Conservation (phyloP, 305 asterid genomes). For the Caryopteris hybrid region DNA sequence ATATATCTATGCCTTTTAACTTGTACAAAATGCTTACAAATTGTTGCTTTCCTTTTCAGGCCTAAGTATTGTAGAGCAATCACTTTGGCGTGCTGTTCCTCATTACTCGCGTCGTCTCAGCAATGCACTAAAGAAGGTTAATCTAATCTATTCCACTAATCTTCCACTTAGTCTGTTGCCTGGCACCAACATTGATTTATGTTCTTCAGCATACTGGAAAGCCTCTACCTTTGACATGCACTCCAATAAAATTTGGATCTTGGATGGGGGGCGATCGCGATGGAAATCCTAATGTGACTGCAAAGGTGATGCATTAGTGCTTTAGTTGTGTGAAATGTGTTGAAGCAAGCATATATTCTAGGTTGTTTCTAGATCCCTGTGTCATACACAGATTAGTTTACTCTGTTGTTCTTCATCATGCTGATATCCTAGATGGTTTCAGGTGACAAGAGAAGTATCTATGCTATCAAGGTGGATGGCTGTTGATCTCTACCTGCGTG, state of each 20-base stretch:
- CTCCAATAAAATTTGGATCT: constrained; percentile 97
- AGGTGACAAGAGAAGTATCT: constrained; percentile 92
- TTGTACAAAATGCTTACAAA: not conserved
- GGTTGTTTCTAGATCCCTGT: not conserved
- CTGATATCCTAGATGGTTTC: constrained; percentile 24
- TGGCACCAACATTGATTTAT: constrained; percentile 13
- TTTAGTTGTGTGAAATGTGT: not conserved
- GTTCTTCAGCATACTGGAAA: constrained; percentile 82
- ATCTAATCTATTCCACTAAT: constrained; percentile 9
- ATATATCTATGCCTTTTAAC: constrained; percentile 9
- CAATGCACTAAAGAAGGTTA: constrained; percentile 92
- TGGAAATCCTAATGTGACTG: constrained; percentile 98
- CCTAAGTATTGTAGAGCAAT: constrained; percentile 88
- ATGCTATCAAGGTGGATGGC: constrained; percentile 99
- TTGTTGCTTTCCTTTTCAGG: constrained; percentile 45
- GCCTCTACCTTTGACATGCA: constrained; percentile 92
- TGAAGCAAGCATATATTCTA: not conserved
- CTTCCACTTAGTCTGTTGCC: constrained; percentile 1
- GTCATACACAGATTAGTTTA: not conserved
- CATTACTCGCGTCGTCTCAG: constrained; percentile 92
- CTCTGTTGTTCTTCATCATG: constrained; percentile 6
- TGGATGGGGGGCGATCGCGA: constrained; percentile 99
- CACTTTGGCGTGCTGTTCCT: constrained; percentile 98
- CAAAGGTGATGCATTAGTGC: constrained; percentile 60
- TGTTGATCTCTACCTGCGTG: constrained; percentile 83